phyloP scores from a whole-genome alignment of 768 basidiomycete species.

The Sistotremastrum niveocremeum region DNA sequence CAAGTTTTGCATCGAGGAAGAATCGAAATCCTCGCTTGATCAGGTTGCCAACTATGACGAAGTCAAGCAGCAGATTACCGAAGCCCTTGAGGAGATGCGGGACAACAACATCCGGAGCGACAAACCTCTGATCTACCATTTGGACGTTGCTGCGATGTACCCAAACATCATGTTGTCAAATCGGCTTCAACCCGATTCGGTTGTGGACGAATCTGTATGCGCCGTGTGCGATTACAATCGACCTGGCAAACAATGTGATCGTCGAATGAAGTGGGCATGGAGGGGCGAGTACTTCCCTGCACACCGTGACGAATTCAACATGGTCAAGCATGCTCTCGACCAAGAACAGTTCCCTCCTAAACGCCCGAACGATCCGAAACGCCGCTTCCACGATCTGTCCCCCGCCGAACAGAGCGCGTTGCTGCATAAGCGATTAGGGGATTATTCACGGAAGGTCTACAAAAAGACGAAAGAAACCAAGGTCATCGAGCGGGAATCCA shows the following conservation, averaged over 20 bases:
- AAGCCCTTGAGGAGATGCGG: constrained; percentile 75
- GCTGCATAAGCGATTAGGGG: constrained; percentile 91
- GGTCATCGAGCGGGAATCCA: constrained; percentile 84
- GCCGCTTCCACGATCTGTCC: constrained; percentile 74
- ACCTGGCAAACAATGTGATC: constrained; percentile 88
- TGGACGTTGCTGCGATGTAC: constrained; percentile 99
- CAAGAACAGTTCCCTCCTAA: constrained; percentile 86
- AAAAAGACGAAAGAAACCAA: constrained; percentile 97
- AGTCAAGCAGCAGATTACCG: constrained; percentile 67
- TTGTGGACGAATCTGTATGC: constrained; percentile 91
- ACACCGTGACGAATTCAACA: constrained; percentile 93
- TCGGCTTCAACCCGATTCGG: constrained; percentile 93
- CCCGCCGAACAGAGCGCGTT: constrained; percentile 81
- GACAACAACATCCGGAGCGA: constrained; percentile 83
- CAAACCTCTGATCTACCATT: constrained; percentile 92
- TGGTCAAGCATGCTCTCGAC: constrained; percentile 94
- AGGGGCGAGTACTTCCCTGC: constrained; percentile 97
- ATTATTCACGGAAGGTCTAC: constrained; percentile 98
- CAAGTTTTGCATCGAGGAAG: constrained; percentile 76
- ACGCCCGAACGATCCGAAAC: constrained; percentile 53
- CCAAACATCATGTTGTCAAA: constrained; percentile 99
- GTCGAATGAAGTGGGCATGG: constrained; percentile 96
- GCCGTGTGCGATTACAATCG: constrained; percentile 98
- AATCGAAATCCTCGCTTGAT: constrained; percentile 66
- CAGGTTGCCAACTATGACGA: constrained; percentile 91